Evolutionary conservation across 495 filamentous ascomycete genomes (phyloP).

Genomic region (Penicilliopsis zonata): DNA sequence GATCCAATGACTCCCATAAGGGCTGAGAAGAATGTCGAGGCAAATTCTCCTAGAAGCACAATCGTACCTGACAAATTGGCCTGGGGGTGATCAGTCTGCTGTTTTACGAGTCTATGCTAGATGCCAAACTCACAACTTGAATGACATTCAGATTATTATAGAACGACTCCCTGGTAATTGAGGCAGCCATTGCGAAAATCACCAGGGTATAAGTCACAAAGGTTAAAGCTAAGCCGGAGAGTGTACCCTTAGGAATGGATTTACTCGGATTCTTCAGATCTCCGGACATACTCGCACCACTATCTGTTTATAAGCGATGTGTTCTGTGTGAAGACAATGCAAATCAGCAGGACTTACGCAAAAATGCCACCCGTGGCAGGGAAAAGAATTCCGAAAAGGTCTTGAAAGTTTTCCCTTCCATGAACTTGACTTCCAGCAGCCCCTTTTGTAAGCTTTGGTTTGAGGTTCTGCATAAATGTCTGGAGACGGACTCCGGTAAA

Average conservation of each 20-base stretch:
- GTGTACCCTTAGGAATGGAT: conserved; percentile 70
- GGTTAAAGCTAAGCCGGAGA: conserved; percentile 64
- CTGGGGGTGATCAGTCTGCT: conserved; percentile 15
- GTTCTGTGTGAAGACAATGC: not conserved
- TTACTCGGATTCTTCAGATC: conserved; percentile 76
- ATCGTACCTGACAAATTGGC: conserved; percentile 60
- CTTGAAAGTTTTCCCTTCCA: conserved; percentile 63
- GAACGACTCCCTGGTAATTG: conserved; percentile 61
- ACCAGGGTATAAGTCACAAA: conserved; percentile 67
- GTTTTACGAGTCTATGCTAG: not conserved
- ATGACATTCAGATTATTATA: conserved; percentile 68
- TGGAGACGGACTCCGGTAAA: conserved; percentile 63
- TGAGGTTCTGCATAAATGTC: conserved; percentile 61
- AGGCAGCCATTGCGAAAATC: conserved; percentile 69
- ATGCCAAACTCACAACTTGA: conserved; percentile 41
- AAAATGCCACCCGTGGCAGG: conserved; percentile 71
- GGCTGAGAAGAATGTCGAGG: conserved; percentile 71
- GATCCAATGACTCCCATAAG: conserved; percentile 82
- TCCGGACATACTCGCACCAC: conserved; percentile 84
- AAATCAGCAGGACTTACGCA: conserved; percentile 30
- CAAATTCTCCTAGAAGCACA: conserved; percentile 72
- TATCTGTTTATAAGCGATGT: conserved; percentile 17
- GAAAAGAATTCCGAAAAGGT: conserved; percentile 79
- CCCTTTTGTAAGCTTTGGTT: conserved; percentile 53
- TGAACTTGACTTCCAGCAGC: conserved; percentile 54